These are phyloP conservation scores for Incumbomyces lentus DNA, from an alignment of 2,329 filamentous ascomycete species.

Conservation along the genomic window DNA sequence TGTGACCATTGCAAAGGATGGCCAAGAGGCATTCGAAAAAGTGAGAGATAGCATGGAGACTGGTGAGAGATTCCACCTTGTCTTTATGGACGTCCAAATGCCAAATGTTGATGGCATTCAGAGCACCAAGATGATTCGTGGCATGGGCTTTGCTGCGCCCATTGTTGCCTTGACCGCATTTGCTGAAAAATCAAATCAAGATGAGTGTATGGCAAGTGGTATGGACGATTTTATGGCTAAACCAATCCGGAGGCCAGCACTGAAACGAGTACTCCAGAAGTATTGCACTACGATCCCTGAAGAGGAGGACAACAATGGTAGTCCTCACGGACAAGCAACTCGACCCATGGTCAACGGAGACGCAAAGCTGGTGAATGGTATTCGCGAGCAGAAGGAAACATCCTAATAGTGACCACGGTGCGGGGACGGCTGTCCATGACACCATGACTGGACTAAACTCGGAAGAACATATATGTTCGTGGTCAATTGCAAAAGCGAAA, in stretches of 20 bases:
- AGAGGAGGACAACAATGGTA: constrained; percentile 39
- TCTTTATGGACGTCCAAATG: constrained; percentile 96
- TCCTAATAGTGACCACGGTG: no score
- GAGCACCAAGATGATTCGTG: constrained; percentile 71
- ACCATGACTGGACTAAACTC: no score
- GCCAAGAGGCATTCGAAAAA: constrained; percentile 76
- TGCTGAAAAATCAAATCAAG: constrained; percentile 78
- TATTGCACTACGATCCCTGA: constrained; percentile 73
- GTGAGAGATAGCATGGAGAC: constrained; percentile 74
- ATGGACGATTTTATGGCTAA: constrained; percentile 83
- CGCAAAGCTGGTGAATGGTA: not conserved
- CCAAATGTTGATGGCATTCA: constrained; percentile 84
- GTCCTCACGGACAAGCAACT: not conserved
- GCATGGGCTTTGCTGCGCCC: constrained; percentile 76
- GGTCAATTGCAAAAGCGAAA: not conserved
- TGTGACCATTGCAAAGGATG: constrained; percentile 76
- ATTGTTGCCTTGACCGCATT: constrained; percentile 89
- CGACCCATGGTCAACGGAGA: not conserved
- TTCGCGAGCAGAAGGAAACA: no score
- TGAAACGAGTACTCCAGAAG: constrained; percentile 75
- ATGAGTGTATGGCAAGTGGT: constrained; percentile 75
- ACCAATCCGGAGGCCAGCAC: constrained; percentile 66
- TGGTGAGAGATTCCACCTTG: constrained; percentile 65
- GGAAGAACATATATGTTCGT: no score
- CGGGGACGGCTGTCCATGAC: no score